A percentile compares a stretch with the other conserved stretches of the same genome.
These are phyloP conservation scores for Obelidium mucronatum DNA, from an alignment of 192 early-diverging fungal species.

Conservation along the genomic window DNA sequence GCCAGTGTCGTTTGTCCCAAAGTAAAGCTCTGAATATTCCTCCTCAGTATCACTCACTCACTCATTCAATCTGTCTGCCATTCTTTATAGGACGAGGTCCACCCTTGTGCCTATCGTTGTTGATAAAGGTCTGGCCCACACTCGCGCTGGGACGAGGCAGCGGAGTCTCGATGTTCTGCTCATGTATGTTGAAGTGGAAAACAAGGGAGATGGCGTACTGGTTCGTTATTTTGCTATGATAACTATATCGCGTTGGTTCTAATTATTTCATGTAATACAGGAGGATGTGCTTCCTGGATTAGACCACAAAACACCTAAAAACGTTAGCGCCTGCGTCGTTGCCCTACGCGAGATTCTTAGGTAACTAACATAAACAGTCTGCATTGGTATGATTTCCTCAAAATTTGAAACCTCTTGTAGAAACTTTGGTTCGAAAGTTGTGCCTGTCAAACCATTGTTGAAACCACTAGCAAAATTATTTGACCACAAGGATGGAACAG, in stretches of 20 bases:
- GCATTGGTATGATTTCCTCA: background rate
- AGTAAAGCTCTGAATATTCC: slow-evolving; percentile 43
- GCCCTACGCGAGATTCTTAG: slow-evolving; percentile 45
- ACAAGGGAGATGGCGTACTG: slow-evolving; percentile 77
- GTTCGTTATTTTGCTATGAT: slow-evolving; percentile 51
- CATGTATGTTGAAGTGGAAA: slow-evolving; percentile 88
- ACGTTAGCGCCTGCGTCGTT: slow-evolving; percentile 76
- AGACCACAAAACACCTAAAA: slow-evolving; percentile 90
- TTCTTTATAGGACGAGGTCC: slow-evolving; percentile 63
- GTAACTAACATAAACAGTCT: slow-evolving; percentile 3
- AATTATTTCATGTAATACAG: slow-evolving; percentile 52
- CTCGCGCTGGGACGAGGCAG: slow-evolving; percentile 80
- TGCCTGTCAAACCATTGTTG: slow-evolving; percentile 83
- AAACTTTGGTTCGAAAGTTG: slow-evolving; percentile 81
- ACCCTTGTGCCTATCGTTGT: slow-evolving; percentile 77
- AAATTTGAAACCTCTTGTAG: slow-evolving; percentile 36
- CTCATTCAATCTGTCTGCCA: background rate
- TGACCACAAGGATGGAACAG: slow-evolving; percentile 91
- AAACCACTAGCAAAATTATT: slow-evolving; percentile 90
- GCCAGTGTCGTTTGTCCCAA: slow-evolving; percentile 67
- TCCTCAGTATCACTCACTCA: background rate
- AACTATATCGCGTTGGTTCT: background rate
- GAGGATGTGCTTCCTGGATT: slow-evolving; percentile 79
- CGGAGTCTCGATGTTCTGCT: slow-evolving; percentile 82
- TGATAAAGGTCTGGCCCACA: slow-evolving; percentile 86